A percentile compares a stretch with the other conserved stretches of the same genome.
Evolutionary conservation across 352 stramenopile genomes (phyloP).

Genomic region (Phytophthora lateralis): DNA sequence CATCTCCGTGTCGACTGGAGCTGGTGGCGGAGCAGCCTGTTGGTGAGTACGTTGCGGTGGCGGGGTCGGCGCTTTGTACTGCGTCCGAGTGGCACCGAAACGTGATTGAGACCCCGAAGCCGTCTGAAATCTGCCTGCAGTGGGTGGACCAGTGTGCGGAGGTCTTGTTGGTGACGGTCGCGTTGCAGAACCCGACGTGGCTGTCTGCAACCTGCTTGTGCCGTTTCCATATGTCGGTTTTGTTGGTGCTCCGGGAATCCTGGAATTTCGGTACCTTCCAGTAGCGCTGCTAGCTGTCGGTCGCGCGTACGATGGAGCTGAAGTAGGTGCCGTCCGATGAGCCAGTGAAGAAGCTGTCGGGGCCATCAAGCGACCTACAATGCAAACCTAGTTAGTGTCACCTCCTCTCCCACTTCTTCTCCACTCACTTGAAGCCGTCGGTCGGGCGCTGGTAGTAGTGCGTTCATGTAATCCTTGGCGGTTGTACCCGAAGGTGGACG

Average conservation of each 20-base stretch:
- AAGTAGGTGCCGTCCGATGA: constrained; percentile 21
- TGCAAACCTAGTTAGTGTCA: constrained; percentile 14
- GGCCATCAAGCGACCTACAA: constrained; percentile 30
- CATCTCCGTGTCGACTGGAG: constrained; percentile 28
- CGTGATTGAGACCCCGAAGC: constrained; percentile 13
- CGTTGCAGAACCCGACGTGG: constrained; percentile 14
- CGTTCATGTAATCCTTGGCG: constrained; percentile 25
- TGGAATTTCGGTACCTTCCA: constrained; percentile 21
- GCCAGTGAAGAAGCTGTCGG: constrained; percentile 38
- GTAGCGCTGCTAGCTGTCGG: constrained; percentile 36
- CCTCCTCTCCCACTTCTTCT: constrained; percentile 4
- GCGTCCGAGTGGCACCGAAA: constrained; percentile 19
- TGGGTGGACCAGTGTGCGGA: constrained; percentile 14
- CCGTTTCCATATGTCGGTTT: constrained; percentile 29
- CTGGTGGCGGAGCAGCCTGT: constrained; percentile 20
- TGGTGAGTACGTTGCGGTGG: constrained; percentile 14
- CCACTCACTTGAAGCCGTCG: constrained; percentile 31
- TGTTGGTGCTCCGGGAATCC: constrained; percentile 17
- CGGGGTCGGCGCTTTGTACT: constrained; percentile 10
- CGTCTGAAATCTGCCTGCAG: constrained; percentile 24
- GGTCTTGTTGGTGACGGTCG: constrained; percentile 4
- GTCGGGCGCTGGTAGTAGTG: constrained; percentile 12
- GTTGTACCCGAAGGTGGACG: constrained; percentile 11
- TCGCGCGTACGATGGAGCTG: constrained; percentile 24
- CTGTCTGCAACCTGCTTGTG: constrained; percentile 25